These are phyloP conservation scores for Verbena officinalis DNA, from an alignment of 257 asterid genomes.

Conservation along the genomic window DNA sequence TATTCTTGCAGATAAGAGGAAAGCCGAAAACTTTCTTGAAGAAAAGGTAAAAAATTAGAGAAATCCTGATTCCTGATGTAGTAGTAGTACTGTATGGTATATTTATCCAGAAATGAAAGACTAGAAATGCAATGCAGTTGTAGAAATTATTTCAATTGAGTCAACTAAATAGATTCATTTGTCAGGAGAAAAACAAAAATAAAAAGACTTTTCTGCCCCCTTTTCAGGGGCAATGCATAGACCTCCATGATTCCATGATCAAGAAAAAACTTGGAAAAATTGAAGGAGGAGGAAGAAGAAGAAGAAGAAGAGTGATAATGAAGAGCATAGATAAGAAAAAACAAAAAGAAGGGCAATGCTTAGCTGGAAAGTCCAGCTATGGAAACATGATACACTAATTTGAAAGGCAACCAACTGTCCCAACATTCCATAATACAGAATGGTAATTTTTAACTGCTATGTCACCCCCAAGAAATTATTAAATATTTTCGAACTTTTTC, in stretches of 20 bases:
- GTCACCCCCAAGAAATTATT: background rate
- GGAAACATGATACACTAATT: slow-evolving; percentile 33
- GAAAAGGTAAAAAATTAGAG: background rate
- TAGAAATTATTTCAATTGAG: slow-evolving; percentile 24
- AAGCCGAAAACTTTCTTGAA: slow-evolving; percentile 3
- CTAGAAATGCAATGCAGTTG: too few relatives aligned
- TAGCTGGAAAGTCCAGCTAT: slow-evolving; percentile 48
- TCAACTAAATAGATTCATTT: too few relatives aligned
- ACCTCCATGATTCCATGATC: slow-evolving; percentile 18
- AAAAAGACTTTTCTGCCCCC: slow-evolving; percentile 41
- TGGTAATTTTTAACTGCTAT: slow-evolving; percentile 22
- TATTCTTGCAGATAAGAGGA: slow-evolving; percentile 23
- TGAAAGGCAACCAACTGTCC: slow-evolving; percentile 35
- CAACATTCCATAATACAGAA: slow-evolving; percentile 39
- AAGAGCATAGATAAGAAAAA: slow-evolving; percentile 30
- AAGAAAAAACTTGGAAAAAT: slow-evolving; percentile 3
- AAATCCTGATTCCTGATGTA: slow-evolving; percentile 26
- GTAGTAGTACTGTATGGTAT: background rate
- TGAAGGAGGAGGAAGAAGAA: too few relatives aligned
- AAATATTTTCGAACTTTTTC: slow-evolving; percentile 11
- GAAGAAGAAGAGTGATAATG: slow-evolving; percentile 24
- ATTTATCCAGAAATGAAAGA: slow-evolving; percentile 28
- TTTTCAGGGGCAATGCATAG: slow-evolving; percentile 22
- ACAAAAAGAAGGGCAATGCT: slow-evolving; percentile 42
- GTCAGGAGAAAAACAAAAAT: too few relatives aligned